A percentile compares a stretch with the other conserved stretches of the same genome.
phyloP scores from a whole-genome alignment of 2,329 filamentous ascomycete genomes.

The Alternaria sp. region DNA sequence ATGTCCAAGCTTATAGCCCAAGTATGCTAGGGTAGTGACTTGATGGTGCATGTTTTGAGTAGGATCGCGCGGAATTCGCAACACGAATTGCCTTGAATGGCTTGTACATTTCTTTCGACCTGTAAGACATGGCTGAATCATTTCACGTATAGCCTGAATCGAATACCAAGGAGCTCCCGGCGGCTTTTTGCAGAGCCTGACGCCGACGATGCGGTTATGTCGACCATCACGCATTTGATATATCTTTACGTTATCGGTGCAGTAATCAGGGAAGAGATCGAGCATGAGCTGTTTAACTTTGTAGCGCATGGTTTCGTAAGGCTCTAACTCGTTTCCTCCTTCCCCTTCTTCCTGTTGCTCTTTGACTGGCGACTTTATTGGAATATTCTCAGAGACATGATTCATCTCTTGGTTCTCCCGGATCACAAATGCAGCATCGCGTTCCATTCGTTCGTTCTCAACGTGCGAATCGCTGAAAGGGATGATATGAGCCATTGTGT shows the following conservation, averaged over 20 bases:
- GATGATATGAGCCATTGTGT: not conserved
- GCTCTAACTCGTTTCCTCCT: not conserved
- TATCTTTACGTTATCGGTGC: not conserved
- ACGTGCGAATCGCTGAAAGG: not conserved
- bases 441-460: not conserved
- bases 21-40: not conserved
- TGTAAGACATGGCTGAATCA: not conserved
- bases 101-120: not conserved
- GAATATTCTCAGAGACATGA: too few relatives aligned
- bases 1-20: not conserved
- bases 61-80: not conserved
- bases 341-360: not conserved
- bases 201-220: not conserved
- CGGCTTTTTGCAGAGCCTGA: not conserved
- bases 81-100: not conserved
- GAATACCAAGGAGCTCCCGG: constrained; percentile 1
- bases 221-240: not conserved
- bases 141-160: not conserved
- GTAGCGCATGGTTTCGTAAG: not conserved
- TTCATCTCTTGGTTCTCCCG: not conserved
- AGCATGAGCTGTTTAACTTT: not conserved
- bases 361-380: not conserved
- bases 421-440: not conserved
- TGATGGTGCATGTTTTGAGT: not conserved
- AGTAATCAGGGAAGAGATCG: constrained; percentile 4